Evolutionary conservation across 192 early-diverging fungal species (phyloP).

Genomic region (Phycomyces blakesleeanus): DNA sequence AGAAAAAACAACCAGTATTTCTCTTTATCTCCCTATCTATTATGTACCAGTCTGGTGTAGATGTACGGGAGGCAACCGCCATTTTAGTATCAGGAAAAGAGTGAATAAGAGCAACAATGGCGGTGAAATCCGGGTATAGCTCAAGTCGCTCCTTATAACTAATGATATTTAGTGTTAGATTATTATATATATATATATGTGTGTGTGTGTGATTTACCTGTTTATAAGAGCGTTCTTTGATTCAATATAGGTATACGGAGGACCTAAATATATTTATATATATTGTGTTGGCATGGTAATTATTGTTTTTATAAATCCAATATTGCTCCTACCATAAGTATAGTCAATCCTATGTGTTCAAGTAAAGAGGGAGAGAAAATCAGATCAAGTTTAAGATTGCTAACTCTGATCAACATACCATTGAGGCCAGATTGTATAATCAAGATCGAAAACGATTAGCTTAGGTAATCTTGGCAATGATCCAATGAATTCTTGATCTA

Average conservation of each 20-base stretch:
- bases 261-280: constrained; percentile 9
- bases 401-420: constrained; percentile 18
- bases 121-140: constrained; percentile 30
- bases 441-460: constrained; percentile 43
- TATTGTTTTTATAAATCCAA: neutral
- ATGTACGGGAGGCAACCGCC: constrained; percentile 38
- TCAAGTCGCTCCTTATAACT: constrained; percentile 20
- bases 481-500: too few relatives aligned
- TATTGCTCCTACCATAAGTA: constrained; percentile 13
- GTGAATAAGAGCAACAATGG: constrained; percentile 29
- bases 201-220: neutral
- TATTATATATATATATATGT: neutral
- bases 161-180: neutral
- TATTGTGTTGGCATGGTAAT: neutral
- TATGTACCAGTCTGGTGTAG: constrained; percentile 38
- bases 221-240: constrained; percentile 2
- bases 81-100: constrained; percentile 31
- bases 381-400: neutral
- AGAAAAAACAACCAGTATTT: too few relatives aligned
- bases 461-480: constrained; percentile 22
- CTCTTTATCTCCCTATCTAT: neutral
- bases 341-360: constrained; percentile 17
- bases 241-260: constrained; percentile 19
- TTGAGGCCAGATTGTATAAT: constrained; percentile 38
- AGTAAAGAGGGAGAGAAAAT: too few relatives aligned